Base-by-base conservation (phyloP, 2,329 filamentous ascomycete species). In the Knoxdaviesia capensis region DNA sequence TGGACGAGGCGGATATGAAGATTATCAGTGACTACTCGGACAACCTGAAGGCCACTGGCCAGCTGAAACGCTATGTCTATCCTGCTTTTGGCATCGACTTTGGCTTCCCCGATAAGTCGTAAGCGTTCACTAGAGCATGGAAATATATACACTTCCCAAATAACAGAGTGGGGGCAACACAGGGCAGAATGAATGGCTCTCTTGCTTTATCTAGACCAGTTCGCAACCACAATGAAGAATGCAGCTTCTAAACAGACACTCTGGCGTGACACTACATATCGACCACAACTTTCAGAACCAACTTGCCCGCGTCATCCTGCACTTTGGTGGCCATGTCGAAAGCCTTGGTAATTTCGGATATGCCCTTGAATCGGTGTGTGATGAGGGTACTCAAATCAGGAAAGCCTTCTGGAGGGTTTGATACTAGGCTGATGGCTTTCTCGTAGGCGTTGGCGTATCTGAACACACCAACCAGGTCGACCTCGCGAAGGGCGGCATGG, bases 381-480 rank as follows among this genome's bases (percentile, higher is more conserved):
- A 86, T 68, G 37, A 87, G 62, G 55, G 72, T 75, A 29, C 65
- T 64, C 45, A 87, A 65, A 47, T 79, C 71, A 0, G 78, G 80
- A 47, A 81, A 64, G 8, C 64, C 56, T 3, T 59, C 57, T 20
- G 66, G 61, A 31, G 54, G 57, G 55, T 68, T 54, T 53, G 69
- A 53, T 29, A 74, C 54, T 41, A 74, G 57, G 44, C 65, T 54
- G 44, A 74, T 69, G 43, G 64, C 68, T 32, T 57, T 54, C 6
- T 69, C 66, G 54, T 87, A 88, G 0, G 79, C 80, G 59, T 85
- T 77, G n/a, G 75, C 76, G 50, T 83, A 83, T 44, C 78, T 67
- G 59, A 81, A 82, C 36, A 80, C 74, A 30, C 77, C 77, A 20
- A 79, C 56, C n/a, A 83, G 67, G 52, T 82, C 77, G 43, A 83